Percentiles rank a stretch among this genome's conserved stretches.
These are phyloP conservation scores for Cryptococcus sp. DNA, from an alignment of 1,284 basidiomycete species.

Conservation along the genomic window DNA sequence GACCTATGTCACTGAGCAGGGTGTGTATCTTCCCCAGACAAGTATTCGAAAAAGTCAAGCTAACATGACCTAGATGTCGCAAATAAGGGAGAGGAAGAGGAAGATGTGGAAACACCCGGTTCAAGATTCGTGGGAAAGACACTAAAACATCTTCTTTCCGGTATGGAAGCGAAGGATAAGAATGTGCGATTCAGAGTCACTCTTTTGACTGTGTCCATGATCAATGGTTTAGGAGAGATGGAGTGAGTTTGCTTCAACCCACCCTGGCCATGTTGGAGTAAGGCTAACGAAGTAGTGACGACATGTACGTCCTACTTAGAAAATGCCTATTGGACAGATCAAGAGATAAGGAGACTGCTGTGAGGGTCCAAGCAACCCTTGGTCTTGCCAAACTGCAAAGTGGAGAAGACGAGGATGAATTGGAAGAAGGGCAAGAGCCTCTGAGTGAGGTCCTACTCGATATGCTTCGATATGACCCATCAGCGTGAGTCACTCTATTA, in stretches of 20 bases:
- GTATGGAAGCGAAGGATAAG: conserved; percentile 87
- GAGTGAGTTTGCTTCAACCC: conserved; percentile 57
- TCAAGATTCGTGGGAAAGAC: conserved; percentile 71
- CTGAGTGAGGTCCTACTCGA: conserved; percentile 68
- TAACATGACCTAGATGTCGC: conserved; percentile 14
- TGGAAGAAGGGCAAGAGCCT: conserved; percentile 61
- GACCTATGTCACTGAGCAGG: conserved; percentile 70
- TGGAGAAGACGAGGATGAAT: conserved; percentile 66
- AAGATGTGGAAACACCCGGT: conserved; percentile 65
- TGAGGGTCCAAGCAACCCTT: conserved; percentile 79
- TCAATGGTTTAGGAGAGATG: conserved; percentile 73
- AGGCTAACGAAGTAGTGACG: conserved; percentile 58
- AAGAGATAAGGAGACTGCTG: conserved; percentile 76
- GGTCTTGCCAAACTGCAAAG: conserved; percentile 79
- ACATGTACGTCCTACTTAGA: conserved; percentile 67
- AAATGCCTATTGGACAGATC: conserved; percentile 69
- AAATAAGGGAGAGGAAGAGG: conserved; percentile 50
- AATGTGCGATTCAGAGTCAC: conserved; percentile 74
- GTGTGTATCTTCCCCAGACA: conserved; percentile 49
- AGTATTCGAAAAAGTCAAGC: not conserved
- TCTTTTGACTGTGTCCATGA: conserved; percentile 73
- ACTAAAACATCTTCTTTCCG: conserved; percentile 72
- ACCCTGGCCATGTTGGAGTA: too few relatives aligned
- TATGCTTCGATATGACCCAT: conserved; percentile 67
- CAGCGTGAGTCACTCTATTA: conserved; percentile 58